Conservation (phyloP, 2,329 filamentous ascomycete genomes). For the Stagonosporopsis vannaccii region DNA sequence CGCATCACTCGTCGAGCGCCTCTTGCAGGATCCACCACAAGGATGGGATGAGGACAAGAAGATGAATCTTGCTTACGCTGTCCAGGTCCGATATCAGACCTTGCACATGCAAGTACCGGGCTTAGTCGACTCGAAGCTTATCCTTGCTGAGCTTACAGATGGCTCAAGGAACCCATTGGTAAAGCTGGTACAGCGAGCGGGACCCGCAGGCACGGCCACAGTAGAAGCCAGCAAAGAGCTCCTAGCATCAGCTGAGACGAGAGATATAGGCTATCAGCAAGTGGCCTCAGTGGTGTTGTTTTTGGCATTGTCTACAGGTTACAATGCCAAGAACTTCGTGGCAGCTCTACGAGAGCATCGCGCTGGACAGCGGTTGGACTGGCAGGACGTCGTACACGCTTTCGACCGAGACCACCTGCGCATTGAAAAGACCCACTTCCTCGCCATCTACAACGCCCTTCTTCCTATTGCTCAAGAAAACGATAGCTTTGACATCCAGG, state of each 20-base stretch:
- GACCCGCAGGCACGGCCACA: conserved; percentile 76
- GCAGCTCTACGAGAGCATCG: conserved; percentile 64
- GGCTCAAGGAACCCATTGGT: conserved; percentile 67
- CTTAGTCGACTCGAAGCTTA: conserved; percentile 73
- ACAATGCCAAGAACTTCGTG: conserved; percentile 74
- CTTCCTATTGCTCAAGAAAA: conserved; percentile 71
- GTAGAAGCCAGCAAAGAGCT: conserved; percentile 72
- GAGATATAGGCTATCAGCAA: conserved; percentile 80
- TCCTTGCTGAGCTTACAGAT: conserved; percentile 71
- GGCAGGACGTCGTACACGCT: conserved; percentile 74
- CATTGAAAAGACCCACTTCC: conserved; percentile 80
- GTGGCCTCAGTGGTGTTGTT: conserved; percentile 81
- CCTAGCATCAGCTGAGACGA: conserved; percentile 62
- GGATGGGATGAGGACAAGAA: conserved; percentile 81
- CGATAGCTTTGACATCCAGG: conserved; percentile 79
- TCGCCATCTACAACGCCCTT: conserved; percentile 80
- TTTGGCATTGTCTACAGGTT: conserved; percentile 68
- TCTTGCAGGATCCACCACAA: conserved; percentile 84
- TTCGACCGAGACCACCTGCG: conserved; percentile 83
- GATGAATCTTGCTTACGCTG: conserved; percentile 70
- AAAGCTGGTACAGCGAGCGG: conserved; percentile 73
- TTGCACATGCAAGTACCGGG: conserved; percentile 71
- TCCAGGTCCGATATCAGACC: conserved; percentile 68
- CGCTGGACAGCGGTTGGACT: conserved; percentile 65
- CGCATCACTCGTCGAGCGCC: conserved; percentile 81